phyloP scores from a whole-genome alignment of 2,329 filamentous ascomycete species.

The Cadophora luteo-olivacea region DNA sequence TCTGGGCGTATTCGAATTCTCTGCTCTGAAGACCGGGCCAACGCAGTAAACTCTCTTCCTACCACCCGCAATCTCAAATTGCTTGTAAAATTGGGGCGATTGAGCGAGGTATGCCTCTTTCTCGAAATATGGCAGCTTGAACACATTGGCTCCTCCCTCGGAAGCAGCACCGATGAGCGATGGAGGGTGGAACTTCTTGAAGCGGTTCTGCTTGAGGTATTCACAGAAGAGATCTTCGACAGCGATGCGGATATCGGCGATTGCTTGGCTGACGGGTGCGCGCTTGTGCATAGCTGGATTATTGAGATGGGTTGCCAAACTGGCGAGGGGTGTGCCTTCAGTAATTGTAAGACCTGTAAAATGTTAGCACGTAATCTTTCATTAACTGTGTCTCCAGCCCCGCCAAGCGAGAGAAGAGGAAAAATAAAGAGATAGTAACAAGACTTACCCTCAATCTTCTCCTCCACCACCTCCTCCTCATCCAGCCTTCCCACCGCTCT shows the following conservation, averaged over 20 bases:
- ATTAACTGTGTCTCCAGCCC: too few species aligned
- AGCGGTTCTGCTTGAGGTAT: slow-evolving; percentile 77
- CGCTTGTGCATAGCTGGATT: slow-evolving; percentile 94
- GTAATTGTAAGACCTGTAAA: slow-evolving; percentile 46
- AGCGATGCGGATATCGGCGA: slow-evolving; percentile 58
- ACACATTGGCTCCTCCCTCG: slow-evolving; percentile 92
- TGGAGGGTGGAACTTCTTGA: slow-evolving; percentile 86
- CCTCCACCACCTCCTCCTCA: slow-evolving; percentile 60
- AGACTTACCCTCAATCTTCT: slow-evolving; percentile 47
- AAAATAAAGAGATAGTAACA: too few species aligned
- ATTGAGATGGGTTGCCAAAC: slow-evolving; percentile 66
- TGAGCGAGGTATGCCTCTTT: slow-evolving; percentile 81
- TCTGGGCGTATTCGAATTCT: slow-evolving; percentile 82
- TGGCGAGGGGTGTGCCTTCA: slow-evolving; percentile 70
- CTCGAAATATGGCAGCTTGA: slow-evolving; percentile 88
- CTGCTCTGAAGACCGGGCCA: slow-evolving; percentile 84
- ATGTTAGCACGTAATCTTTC: slow-evolving; percentile 28
- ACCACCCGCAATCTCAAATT: slow-evolving; percentile 81
- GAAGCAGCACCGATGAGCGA: slow-evolving; percentile 89
- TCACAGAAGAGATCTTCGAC: slow-evolving; percentile 70
- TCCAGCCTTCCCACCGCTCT: slow-evolving; percentile 63
- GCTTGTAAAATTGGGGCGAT: slow-evolving; percentile 87
- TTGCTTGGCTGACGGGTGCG: slow-evolving; percentile 88
- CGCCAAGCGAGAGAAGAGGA: too few species aligned
- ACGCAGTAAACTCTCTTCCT: slow-evolving; percentile 80